Base-by-base conservation (phyloP, 208 protist species). In the Acanthamoeba quina region DNA sequence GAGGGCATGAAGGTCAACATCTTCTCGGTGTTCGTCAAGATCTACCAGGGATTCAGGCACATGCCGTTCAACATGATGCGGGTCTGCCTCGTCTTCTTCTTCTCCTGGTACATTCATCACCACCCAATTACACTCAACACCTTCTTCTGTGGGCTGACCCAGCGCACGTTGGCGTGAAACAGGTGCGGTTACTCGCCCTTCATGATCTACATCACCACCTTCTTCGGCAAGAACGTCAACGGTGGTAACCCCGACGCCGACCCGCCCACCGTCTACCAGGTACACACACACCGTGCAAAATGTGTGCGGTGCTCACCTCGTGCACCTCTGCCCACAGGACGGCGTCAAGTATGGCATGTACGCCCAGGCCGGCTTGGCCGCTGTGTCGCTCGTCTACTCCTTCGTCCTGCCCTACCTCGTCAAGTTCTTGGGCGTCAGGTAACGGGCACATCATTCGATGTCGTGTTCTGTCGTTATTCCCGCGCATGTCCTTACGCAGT, bases 281-380 rank as follows among this genome's bases (percentile, higher is more conserved):
- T 83, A 9, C 58, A 58, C 19, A 19, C 19, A 19, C 54, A 58
- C 54, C 10, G 10, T 11, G 19, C 54, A 11, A n/a, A n/a, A n/a
- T n/a, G n/a, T n/a, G 56, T 15, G 19, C 26, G 6, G 26, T 66
- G 60, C 26, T n/a, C 64, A 78, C 21, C 19, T 66, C 60, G 68
- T n/a, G 0, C 26, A 24, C 17, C 29, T 19, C 17, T 9, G 31
- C n/a, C 7, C 13, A 13, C 34, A 90, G 83, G 83, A 93, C 41
- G 95, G 95, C n/a, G 54, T 96, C 3, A n/a, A 96, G 91, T 83
- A 95, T 41, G 93, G 95, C 58, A 95, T 96, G 70, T 96, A 96
- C 74, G 95, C 66, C 6, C 41, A 62, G 47, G 95, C 95, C 21
- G 52, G 44, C n/a, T 68, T 94, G 13, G 52, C 95, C 5, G 95